These are phyloP conservation scores for Camellia lanceoleosa DNA, from an alignment of 148 eudicot genomes.

Conservation along the genomic window DNA sequence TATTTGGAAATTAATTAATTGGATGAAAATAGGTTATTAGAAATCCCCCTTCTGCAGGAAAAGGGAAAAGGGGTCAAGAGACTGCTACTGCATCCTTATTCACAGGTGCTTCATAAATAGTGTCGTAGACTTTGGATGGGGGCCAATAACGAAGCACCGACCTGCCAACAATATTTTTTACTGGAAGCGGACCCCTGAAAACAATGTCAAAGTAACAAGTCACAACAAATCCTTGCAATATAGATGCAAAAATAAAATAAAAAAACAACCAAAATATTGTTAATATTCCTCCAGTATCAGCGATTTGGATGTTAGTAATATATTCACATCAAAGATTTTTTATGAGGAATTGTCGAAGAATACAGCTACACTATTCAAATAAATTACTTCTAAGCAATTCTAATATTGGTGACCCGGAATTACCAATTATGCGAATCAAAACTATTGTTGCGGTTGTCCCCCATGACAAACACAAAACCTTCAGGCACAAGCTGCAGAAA, in stretches of 20 bases:
- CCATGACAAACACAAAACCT: constrained; percentile 89
- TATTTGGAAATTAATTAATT: not conserved
- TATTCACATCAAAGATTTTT: not conserved
- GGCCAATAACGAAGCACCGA: constrained; percentile 32
- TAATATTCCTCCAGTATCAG: not conserved
- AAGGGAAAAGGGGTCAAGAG: constrained; percentile 13
- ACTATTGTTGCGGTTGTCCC: constrained; percentile 94
- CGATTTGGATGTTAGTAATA: not conserved
- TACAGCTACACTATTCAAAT: not conserved
- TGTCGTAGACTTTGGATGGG: constrained; percentile 18
- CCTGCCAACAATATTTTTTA: constrained; percentile 26
- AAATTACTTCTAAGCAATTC: not conserved
- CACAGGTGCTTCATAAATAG: constrained; percentile 5
- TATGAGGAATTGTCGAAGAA: not conserved
- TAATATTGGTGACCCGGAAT: not conserved
- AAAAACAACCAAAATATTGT: not conserved
- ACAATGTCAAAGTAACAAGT: not conserved
- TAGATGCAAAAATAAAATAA: not conserved
- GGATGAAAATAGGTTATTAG: not conserved
- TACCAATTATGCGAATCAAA: constrained; percentile 93
- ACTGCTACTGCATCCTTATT: not conserved
- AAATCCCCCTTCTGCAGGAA: not conserved
- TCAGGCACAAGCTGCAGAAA: constrained; percentile 69
- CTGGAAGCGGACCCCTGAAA: constrained; percentile 33
- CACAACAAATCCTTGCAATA: constrained; percentile 2